Percentiles rank a stretch among this genome's conserved stretches.
phyloP scores from a whole-genome alignment of 2,329 filamentous ascomycete genomes.

The Coniella vitis region DNA sequence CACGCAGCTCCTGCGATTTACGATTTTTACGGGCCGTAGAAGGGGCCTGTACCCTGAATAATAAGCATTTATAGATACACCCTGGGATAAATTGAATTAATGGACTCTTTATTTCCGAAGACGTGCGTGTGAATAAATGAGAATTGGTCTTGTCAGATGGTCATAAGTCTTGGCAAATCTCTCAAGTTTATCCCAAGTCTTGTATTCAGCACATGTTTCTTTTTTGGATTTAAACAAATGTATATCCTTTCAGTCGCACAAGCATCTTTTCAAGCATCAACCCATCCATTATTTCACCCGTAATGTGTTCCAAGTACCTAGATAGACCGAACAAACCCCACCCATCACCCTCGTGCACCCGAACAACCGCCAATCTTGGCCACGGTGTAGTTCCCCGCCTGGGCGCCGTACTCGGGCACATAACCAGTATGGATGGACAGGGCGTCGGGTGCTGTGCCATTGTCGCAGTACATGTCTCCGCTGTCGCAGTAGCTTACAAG shows the following conservation, averaged over 20 bases:
- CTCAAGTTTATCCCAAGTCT: too few species aligned
- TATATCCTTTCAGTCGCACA: too few species aligned
- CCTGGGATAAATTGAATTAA: not conserved
- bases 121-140: not conserved
- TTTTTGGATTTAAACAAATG: too few species aligned
- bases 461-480: slow-evolving; percentile 19
- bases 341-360: too few species aligned
- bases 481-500: slow-evolving; percentile 19
- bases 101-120: not conserved
- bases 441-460: slow-evolving; percentile 13
- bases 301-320: too few species aligned
- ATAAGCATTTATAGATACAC: not conserved
- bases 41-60: not conserved
- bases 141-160: too few species aligned
- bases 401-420: slow-evolving; percentile 15
- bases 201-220: too few species aligned
- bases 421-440: slow-evolving; percentile 17
- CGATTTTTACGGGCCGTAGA: not conserved
- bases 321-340: too few species aligned
- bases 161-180: too few species aligned
- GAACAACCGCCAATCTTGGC: slow-evolving; percentile 9
- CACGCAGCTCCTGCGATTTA: too few species aligned
- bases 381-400: slow-evolving; percentile 14
- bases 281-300: too few species aligned
- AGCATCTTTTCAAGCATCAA: too few species aligned